phyloP scores from a whole-genome alignment of 2,329 filamentous ascomycete species.

The Bipolaris gigantea region DNA sequence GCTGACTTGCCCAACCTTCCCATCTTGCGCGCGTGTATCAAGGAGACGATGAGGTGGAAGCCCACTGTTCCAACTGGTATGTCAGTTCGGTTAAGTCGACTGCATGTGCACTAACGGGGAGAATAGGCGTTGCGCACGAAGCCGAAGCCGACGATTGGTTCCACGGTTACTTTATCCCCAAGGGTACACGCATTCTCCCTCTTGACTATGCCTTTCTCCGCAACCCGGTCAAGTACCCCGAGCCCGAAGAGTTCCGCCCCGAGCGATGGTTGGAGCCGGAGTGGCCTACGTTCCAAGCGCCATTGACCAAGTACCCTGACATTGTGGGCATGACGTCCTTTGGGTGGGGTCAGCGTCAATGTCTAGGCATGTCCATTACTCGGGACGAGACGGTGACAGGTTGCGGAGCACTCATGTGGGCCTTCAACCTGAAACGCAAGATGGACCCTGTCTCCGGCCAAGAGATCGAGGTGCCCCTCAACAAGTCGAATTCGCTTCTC shows the following conservation, averaged over 20 bases:
- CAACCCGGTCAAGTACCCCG: conserved; percentile 61
- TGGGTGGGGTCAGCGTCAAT: conserved; percentile 65
- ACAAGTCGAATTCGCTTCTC: conserved; percentile 59
- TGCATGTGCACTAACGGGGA: conserved; percentile 8
- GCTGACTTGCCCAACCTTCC: conserved; percentile 49
- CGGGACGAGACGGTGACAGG: conserved; percentile 58
- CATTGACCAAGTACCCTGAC: conserved; percentile 64
- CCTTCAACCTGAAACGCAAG: conserved; percentile 54
- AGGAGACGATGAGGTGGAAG: conserved; percentile 50
- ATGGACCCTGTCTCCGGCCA: conserved; percentile 47
- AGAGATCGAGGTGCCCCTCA: conserved; percentile 49
- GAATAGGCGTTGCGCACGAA: conserved; percentile 54
- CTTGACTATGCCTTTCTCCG: conserved; percentile 44
- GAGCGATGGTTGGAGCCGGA: conserved; percentile 65
- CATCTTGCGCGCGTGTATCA: conserved; percentile 52
- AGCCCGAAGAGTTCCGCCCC: conserved; percentile 64
- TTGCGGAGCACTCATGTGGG: conserved; percentile 54
- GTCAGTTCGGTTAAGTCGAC: conserved; percentile 18
- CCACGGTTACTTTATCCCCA: conserved; percentile 54
- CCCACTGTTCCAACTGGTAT: conserved; percentile 51
- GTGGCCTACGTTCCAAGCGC: conserved; percentile 67
- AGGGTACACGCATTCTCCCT: conserved; percentile 48
- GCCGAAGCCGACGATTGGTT: conserved; percentile 56
- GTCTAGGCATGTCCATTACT: conserved; percentile 64
- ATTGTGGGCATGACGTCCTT: conserved; percentile 67